Conservation (phyloP, 495 filamentous ascomycete species). For the Bryoglossum gracile region DNA sequence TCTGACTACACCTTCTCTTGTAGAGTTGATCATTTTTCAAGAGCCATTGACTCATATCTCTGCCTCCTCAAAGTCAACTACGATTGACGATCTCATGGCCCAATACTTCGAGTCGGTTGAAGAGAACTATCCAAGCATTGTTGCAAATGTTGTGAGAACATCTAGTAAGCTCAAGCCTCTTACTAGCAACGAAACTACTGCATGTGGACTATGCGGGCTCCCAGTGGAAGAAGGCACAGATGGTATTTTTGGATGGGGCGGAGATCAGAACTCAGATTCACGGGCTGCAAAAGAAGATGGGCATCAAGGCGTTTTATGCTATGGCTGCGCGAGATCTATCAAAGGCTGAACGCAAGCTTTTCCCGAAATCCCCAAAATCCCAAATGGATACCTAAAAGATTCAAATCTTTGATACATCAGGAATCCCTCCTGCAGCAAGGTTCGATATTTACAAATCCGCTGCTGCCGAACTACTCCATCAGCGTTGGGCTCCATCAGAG, state of each 20-base stretch:
- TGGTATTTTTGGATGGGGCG: slow-evolving; percentile 33
- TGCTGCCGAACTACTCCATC: slow-evolving; percentile 9
- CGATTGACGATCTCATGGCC: slow-evolving; percentile 83
- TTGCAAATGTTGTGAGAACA: slow-evolving; percentile 89
- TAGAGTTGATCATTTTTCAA: slow-evolving; percentile 39
- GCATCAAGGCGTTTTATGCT: slow-evolving; percentile 38
- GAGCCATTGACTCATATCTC: slow-evolving; percentile 33
- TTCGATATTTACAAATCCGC: slow-evolving; percentile 20
- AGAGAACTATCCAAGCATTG: slow-evolving; percentile 79
- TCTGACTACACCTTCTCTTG: slow-evolving; percentile 44
- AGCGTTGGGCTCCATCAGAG: background rate
- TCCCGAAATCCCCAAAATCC: background rate
- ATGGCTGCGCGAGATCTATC: slow-evolving; percentile 50
- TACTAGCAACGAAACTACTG: slow-evolving; percentile 4
- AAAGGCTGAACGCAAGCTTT: slow-evolving; percentile 16
- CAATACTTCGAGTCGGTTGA: slow-evolving; percentile 87
- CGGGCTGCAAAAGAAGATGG: slow-evolving; percentile 4
- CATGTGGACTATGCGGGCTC: slow-evolving; percentile 45
- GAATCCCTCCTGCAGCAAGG: too few relatives aligned
- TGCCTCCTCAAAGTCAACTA: slow-evolving; percentile 63
- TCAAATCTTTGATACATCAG: too few relatives aligned
- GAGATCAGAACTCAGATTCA: slow-evolving; percentile 29
- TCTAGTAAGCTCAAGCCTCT: slow-evolving; percentile 60
- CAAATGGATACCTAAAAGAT: background rate
- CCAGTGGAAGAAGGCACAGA: slow-evolving; percentile 34